Percentiles rank a stretch among this genome's conserved stretches.
These are phyloP conservation scores for Kodamaea suecica DNA, from an alignment of 1,139 yeast species.

Conservation along the genomic window DNA sequence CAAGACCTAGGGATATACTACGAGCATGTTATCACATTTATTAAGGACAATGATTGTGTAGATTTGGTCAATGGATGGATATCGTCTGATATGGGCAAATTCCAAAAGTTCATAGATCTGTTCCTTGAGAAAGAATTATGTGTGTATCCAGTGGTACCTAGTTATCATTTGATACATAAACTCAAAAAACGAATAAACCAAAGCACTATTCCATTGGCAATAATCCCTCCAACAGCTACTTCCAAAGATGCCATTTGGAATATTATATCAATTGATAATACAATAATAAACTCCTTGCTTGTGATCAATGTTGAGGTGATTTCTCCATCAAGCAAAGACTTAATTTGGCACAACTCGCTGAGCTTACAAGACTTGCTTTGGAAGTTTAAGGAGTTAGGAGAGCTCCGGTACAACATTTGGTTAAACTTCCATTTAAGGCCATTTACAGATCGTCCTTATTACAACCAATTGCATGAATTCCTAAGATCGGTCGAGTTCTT, in stretches of 20 bases:
- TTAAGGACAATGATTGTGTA: slow-evolving; percentile 1
- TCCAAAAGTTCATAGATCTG: slow-evolving; percentile 5
- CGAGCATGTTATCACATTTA: background rate
- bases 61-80: slow-evolving; percentile 5
- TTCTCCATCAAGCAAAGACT: background rate
- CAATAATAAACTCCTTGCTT: slow-evolving; percentile 7
- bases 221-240: background rate
- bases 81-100: slow-evolving; percentile 2
- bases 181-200: background rate
- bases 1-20: background rate
- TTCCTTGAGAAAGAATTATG: no score
- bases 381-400: slow-evolving; percentile 8
- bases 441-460: slow-evolving; percentile 6
- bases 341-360: background rate
- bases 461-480: slow-evolving; percentile 4
- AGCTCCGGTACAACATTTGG: slow-evolving; percentile 7
- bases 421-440: slow-evolving; percentile 6
- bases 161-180: background rate
- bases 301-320: slow-evolving; percentile 8
- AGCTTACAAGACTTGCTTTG: slow-evolving; percentile 6
- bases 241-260: background rate
- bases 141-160: no score
- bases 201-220: background rate
- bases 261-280: slow-evolving; percentile 4
- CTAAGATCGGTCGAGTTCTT: slow-evolving; percentile 15